phyloP scores from a whole-genome alignment of 2,329 filamentous ascomycete genomes.

The Stemphylium lycopersici region DNA sequence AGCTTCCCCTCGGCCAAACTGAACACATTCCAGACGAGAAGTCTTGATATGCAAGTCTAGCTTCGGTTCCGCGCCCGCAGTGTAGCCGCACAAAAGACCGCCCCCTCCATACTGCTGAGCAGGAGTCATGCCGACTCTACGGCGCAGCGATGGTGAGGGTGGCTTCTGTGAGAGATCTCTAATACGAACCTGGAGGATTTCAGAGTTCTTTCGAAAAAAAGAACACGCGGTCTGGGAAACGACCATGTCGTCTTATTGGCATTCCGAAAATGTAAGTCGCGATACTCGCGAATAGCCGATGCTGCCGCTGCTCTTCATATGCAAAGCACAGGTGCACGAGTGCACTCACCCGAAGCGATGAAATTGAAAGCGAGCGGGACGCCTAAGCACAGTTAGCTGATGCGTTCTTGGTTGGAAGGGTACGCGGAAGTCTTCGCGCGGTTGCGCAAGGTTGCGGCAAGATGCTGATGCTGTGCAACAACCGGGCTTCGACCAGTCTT shows the following conservation, averaged over 20 bases:
- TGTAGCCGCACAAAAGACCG: conserved; percentile 63
- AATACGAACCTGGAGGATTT: conserved; percentile 49
- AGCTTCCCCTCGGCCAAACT: conserved; percentile 66
- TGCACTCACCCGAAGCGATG: conserved; percentile 87
- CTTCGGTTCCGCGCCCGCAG: conserved; percentile 78
- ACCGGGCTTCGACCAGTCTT: conserved; percentile 16
- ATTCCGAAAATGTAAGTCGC: background rate
- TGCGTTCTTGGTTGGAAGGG: background rate
- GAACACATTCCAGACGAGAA: conserved; percentile 6
- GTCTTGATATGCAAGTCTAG: conserved; percentile 11
- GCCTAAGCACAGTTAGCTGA: conserved; percentile 57
- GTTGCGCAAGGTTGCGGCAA: conserved; percentile 8
- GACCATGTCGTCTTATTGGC: conserved; percentile 8
- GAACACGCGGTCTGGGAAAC: conserved; percentile 17
- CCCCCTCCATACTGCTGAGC: conserved; percentile 18
- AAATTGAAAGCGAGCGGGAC: conserved; percentile 85
- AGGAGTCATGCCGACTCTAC: background rate
- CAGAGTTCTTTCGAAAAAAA: conserved; percentile 21
- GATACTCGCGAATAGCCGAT: conserved; percentile 52
- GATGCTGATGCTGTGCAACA: conserved; percentile 8
- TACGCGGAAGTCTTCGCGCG: background rate
- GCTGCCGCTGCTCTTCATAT: conserved; percentile 66
- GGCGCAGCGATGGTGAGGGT: conserved; percentile 15
- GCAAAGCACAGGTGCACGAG: conserved; percentile 42
- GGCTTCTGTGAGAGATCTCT: conserved; percentile 45